Base-by-base conservation (phyloP, 495 filamentous ascomycete species). In the Platismatia glauca region DNA sequence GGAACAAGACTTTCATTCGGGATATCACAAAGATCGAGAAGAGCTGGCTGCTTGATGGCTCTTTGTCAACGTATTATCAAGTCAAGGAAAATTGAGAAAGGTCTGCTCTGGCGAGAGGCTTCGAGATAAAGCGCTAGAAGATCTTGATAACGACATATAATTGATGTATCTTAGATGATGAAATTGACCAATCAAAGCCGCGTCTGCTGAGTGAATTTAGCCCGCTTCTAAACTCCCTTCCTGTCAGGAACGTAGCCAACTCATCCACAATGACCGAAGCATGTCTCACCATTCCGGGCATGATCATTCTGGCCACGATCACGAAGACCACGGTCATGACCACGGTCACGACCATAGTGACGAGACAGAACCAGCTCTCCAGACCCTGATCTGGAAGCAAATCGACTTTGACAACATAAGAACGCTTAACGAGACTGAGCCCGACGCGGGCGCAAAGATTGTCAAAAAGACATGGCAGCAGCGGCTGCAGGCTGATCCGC, bases 11-110 rank as follows among this genome's bases (percentile, higher is more conserved):
- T 0, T 97, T 87, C 66, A 96, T 98, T 60, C 81, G 92, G 50
- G 94, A 98, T 76, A 77, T 96, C 59, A 94, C 88, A 7, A 91
- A 88, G 78, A 90, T 97, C 62, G 88, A 96, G 73, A 96, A 89
- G 79, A 79, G 77, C 52, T 98, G 93, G 86, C 80, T 98, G 64
- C 65, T 94, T 56, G 92, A 97, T 73, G 95, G 91, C 82, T 90
- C 89, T 31, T 84, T 89, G 1, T 68, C 66, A 12, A 84, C 86
- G 52, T 97, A 89, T 71, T 97, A 97, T 74, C 82, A 82, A 66
- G 74, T 89, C 53, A 57, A 20, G 38, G 50, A 7, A 22, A 11
- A 20, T 41, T 61, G 27, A 61, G n/a, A 43, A 34, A 1, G 48
- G 9, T 22, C 27, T 55, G 44, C 16, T 35, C 35, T 33, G 13